Evolutionary conservation across 2,329 filamentous ascomycete species (phyloP).

Genomic region (Fusarium pininemorale): DNA sequence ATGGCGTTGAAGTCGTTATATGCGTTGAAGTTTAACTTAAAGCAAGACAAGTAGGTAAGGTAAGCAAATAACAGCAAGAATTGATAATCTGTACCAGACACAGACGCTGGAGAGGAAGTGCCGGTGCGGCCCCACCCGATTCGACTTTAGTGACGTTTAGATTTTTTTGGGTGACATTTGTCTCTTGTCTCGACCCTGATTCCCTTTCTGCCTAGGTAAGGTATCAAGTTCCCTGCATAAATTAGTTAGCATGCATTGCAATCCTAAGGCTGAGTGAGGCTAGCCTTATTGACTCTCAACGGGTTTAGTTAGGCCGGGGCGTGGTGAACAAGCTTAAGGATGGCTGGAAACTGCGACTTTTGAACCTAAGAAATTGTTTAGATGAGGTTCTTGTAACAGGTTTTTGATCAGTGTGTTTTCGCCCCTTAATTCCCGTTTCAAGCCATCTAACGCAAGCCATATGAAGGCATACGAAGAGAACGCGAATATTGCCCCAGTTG

Average conservation of each 20-base stretch:
- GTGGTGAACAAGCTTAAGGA: background rate
- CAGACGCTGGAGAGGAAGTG: background rate
- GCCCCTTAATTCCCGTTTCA: background rate
- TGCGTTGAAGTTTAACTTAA: slow-evolving; percentile 17
- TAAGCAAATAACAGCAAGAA: background rate
- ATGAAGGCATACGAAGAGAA: background rate
- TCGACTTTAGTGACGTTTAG: slow-evolving; percentile 20
- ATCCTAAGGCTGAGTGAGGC: slow-evolving; percentile 7
- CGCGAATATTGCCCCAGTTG: background rate
- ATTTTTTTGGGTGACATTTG: slow-evolving; percentile 20
- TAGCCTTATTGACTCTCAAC: background rate
- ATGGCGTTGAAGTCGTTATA: slow-evolving; percentile 5
- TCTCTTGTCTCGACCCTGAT: background rate
- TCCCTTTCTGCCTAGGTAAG: background rate
- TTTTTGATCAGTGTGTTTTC: background rate
- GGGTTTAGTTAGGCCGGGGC: background rate
- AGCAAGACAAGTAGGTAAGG: background rate
- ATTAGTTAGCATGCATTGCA: background rate
- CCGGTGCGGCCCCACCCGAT: slow-evolving; percentile 20
- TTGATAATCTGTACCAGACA: background rate
- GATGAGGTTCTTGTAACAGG: background rate
- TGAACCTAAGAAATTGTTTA: background rate
- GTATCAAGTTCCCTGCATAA: background rate
- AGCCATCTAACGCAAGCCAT: background rate
- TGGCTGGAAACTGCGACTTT: background rate